Conservation (phyloP, 2,329 filamentous ascomycete species). For the Acarospora socialis region DNA sequence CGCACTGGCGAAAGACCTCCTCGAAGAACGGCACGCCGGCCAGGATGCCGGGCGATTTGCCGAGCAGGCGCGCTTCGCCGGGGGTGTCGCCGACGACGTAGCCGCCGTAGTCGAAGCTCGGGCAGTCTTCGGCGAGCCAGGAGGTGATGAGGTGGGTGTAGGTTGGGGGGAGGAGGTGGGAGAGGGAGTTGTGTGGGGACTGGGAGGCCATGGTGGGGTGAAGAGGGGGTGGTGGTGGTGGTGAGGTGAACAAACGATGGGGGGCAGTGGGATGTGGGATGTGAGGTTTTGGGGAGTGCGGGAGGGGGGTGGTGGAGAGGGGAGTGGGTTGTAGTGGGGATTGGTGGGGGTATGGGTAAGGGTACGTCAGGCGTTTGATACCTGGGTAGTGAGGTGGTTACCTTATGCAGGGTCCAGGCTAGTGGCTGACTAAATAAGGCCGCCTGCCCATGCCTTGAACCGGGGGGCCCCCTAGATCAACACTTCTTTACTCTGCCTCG, state of each 20-base stretch:
- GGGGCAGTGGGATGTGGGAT: not conserved
- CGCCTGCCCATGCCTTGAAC: too few relatives aligned
- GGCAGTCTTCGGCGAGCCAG: conserved; percentile 94
- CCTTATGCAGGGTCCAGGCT: too few relatives aligned
- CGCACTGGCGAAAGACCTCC: conserved; percentile 80
- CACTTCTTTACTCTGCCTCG: too few relatives aligned
- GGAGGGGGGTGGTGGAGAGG: not conserved
- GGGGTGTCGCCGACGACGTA: conserved; percentile 67
- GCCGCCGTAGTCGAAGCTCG: conserved; percentile 91
- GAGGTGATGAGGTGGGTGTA: conserved; percentile 67
- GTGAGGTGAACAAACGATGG: not conserved
- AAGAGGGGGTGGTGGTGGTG: not conserved
- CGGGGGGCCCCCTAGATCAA: too few relatives aligned
- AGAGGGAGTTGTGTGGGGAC: conserved; percentile 41
- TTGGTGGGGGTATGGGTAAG: too few relatives aligned
- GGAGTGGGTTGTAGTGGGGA: too few relatives aligned
- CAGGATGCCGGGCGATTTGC: conserved; percentile 57
- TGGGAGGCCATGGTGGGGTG: not conserved
- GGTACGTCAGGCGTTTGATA: too few relatives aligned
- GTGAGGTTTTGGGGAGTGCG: not conserved
- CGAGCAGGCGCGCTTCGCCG: conserved; percentile 35
- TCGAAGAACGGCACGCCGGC: conserved; percentile 91
- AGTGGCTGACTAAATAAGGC: too few relatives aligned
- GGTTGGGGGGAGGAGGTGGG: conserved; percentile 66
- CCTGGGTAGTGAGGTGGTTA: too few relatives aligned